Percentiles rank a stretch among this genome's conserved stretches.
These are phyloP conservation scores for Trametes polyzona DNA, from an alignment of 1,284 basidiomycete genomes.

Conservation along the genomic window DNA sequence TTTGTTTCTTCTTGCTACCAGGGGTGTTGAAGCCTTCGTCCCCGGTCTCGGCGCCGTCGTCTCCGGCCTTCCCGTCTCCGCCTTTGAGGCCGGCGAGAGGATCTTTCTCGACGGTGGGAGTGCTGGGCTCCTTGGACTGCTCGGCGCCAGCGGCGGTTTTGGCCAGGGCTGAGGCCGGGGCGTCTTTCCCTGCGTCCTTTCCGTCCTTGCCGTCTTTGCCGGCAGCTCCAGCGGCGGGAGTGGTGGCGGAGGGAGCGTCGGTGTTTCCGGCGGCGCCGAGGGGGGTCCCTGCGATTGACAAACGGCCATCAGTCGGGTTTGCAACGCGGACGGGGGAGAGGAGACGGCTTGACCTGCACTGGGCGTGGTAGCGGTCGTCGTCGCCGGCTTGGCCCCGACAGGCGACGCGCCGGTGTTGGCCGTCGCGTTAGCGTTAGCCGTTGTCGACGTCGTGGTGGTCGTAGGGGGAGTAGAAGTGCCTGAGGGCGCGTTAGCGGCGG, in stretches of 20 bases:
- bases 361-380: constrained; percentile 11
- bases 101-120: constrained; percentile 20
- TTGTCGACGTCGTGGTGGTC: constrained; percentile 8
- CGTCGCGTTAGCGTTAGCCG: not conserved
- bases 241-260: constrained; percentile 9
- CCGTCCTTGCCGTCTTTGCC: constrained; percentile 21
- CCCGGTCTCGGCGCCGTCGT: constrained; percentile 24
- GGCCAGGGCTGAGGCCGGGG: constrained; percentile 18
- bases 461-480: constrained; percentile 2
- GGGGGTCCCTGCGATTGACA: constrained; percentile 29
- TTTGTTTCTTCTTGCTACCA: constrained; percentile 5
- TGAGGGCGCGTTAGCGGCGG: constrained; percentile 12
- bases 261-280: constrained; percentile 10
- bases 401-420: too few species aligned
- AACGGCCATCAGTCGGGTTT: constrained; percentile 30
- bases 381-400: not conserved
- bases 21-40: constrained; percentile 9
- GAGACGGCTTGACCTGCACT: constrained; percentile 30
- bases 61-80: constrained; percentile 16
- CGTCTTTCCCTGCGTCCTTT: constrained; percentile 12
- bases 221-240: too few species aligned
- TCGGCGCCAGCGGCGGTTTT: not conserved
- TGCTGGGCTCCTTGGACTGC: constrained; percentile 14
- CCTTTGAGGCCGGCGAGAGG: constrained; percentile 14
- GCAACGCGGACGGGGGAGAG: constrained; percentile 24